Conservation (phyloP, 768 basidiomycete species). For the Lentinula guzmanii region DNA sequence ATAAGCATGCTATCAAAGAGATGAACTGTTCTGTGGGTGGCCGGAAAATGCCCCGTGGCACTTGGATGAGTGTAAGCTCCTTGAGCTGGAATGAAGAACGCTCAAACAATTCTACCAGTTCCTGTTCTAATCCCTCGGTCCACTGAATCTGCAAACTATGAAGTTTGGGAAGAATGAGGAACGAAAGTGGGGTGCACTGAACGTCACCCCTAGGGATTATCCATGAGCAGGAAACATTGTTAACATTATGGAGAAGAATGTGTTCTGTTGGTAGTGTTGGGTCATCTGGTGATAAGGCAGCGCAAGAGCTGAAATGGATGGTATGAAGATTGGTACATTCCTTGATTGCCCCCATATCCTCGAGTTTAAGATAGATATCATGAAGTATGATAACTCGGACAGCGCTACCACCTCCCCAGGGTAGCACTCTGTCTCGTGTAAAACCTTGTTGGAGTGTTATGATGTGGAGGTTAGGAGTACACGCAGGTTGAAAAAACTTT, state of each 20-base stretch:
- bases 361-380: background rate
- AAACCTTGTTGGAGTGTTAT: background rate
- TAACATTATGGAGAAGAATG: background rate
- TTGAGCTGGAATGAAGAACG: background rate
- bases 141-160: background rate
- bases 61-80: background rate
- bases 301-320: background rate
- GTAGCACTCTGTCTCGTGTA: background rate
- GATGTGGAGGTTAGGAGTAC: background rate
- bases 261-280: background rate
- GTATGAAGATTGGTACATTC: background rate
- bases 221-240: background rate
- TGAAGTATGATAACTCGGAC: background rate
- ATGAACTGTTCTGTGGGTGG: background rate
- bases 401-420: background rate
- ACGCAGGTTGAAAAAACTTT: background rate
- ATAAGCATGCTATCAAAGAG: background rate
- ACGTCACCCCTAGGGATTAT: background rate
- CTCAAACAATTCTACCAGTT: background rate
- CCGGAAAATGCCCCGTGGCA: background rate
- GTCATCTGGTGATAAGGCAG: background rate
- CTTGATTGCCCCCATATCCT: background rate
- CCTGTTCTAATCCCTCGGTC: background rate
- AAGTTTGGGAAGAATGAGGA: background rate
- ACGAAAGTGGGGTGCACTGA: background rate